A percentile compares a stretch with the other conserved stretches of the same genome.
These are phyloP conservation scores for Arthroderma uncinatum DNA, from an alignment of 2,329 filamentous ascomycete species.

Conservation along the genomic window DNA sequence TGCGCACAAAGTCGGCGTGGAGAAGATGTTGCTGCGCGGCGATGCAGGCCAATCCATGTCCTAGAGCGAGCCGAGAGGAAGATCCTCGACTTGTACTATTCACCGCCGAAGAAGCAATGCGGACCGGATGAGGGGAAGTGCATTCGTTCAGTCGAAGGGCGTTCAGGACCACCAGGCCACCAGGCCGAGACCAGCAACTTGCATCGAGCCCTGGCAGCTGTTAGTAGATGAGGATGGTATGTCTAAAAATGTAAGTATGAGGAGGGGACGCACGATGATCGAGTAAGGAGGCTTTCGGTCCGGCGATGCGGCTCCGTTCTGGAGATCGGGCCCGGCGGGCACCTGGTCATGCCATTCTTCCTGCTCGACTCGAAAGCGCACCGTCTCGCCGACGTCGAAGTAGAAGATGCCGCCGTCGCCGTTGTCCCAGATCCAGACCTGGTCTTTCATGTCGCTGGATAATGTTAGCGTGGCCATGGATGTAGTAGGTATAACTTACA, in stretches of 20 bases:
- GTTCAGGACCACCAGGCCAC: constrained; percentile 36
- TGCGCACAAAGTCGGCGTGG: background rate
- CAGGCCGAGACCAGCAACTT: constrained; percentile 36
- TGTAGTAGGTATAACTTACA: constrained; percentile 39
- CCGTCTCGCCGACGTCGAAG: constrained; percentile 82
- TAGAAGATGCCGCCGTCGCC: constrained; percentile 62
- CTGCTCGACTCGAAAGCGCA: constrained; percentile 71
- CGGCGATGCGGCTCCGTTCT: constrained; percentile 45
- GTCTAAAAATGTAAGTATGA: background rate
- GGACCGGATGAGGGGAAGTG: background rate
- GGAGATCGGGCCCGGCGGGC: constrained; percentile 55
- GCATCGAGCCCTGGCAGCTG: constrained; percentile 35
- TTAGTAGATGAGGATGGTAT: background rate
- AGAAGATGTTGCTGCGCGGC: background rate
- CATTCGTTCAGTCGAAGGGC: background rate
- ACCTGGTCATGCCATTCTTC: constrained; percentile 90
- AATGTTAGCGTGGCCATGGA: constrained; percentile 14
- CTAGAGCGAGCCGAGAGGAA: background rate
- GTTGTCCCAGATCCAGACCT: constrained; percentile 74
- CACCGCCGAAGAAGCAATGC: background rate
- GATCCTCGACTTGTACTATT: too few relatives aligned
- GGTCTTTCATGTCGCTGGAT: constrained; percentile 57
- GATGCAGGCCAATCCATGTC: background rate
- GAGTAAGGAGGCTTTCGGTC: constrained; percentile 49
- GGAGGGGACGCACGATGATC: constrained; percentile 29